phyloP scores from a whole-genome alignment of 1,139 yeast genomes.

The Keqinozyma sinolaborantium region DNA sequence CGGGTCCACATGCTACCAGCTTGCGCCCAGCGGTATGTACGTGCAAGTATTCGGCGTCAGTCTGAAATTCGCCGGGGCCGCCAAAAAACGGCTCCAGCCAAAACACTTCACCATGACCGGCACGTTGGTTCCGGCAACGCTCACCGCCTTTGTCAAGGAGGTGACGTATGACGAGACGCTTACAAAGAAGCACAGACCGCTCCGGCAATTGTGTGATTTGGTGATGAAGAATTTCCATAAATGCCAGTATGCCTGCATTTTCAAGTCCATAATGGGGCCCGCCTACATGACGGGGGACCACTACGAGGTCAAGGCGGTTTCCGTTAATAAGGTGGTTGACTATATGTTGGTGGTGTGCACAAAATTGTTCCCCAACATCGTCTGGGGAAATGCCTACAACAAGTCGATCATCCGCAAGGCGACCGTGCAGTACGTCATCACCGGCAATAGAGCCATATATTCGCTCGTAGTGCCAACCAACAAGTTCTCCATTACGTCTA shows the following conservation, averaged over 20 bases:
- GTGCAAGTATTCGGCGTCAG: conserved; percentile 40
- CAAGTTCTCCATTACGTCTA: conserved; percentile 32
- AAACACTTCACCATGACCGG: not conserved
- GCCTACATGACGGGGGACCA: not conserved
- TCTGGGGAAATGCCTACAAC: conserved; percentile 57
- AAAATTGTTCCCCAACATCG: conserved; percentile 46
- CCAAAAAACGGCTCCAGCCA: conserved; percentile 1
- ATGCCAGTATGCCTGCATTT: conserved; percentile 6
- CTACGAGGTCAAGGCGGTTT: conserved; percentile 15
- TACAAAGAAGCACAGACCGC: conserved; percentile 13
- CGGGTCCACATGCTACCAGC: conserved; percentile 21
- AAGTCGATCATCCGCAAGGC: conserved; percentile 33
- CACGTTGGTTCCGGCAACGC: not conserved
- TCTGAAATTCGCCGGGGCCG: conserved; percentile 1
- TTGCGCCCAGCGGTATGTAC: conserved; percentile 9
- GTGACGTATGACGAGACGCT: not conserved
- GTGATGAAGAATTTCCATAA: conserved; percentile 7
- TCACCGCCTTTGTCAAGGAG: not conserved
- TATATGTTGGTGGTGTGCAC: conserved; percentile 41
- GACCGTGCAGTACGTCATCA: conserved; percentile 36
- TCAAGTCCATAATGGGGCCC: conserved; percentile 1
- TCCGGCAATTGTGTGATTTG: conserved; percentile 12
- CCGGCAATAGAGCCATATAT: conserved; percentile 29
- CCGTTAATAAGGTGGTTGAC: conserved; percentile 26
- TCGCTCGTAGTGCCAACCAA: conserved; percentile 19